Evolutionary conservation across 1,139 yeast genomes (phyloP), one percentile per base, ranked within the genome.

Genomic region (Candida neerlandica): DNA sequence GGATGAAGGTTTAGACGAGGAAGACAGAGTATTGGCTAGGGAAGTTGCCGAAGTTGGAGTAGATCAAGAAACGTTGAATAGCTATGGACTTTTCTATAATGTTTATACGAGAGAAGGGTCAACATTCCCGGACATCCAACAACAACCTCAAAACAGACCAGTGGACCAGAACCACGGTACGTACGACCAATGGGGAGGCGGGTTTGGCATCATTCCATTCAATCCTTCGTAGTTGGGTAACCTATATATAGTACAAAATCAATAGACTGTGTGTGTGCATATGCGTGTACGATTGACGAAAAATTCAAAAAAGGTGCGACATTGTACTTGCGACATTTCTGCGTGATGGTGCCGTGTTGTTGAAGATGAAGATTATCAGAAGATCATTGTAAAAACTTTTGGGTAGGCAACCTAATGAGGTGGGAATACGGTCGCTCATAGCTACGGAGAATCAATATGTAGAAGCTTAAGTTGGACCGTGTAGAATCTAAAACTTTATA

Each of bases 1-100:
- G 5, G 50, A 45, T 19, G 50, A 49, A 30, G 53, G 45, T 18
- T 51, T 48, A 29, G 53, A 54, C 12, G 56, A 51, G 10, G 57
- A 54, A 32, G 56, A 57, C 15, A 54, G 50, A 21, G 51, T 51
- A 12, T 44, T 58, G 15, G 55, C 54, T 5, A 50, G 52, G 33
- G 60, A 58, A 44, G 47, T 56, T 1, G 68, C 62, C 5, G 75
- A 70, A 41, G 48, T 46, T 19, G 72, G 66, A 33, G 66, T 64
- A 14, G 74, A 69, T 43, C 71, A 68, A 46, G 76, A 70, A 29
- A 59, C 63, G 2, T 55, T 69, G 45, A 65, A 66, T 47, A 59
- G 69, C 16, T 71, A 70, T 52, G 77, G 77, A 23, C 55, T 72
- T 27, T 70, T 69, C 55, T 70, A 69, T 54, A 69, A 70, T 46